Conservation (phyloP, 83 land plant species). For the Larix sibirica region DNA sequence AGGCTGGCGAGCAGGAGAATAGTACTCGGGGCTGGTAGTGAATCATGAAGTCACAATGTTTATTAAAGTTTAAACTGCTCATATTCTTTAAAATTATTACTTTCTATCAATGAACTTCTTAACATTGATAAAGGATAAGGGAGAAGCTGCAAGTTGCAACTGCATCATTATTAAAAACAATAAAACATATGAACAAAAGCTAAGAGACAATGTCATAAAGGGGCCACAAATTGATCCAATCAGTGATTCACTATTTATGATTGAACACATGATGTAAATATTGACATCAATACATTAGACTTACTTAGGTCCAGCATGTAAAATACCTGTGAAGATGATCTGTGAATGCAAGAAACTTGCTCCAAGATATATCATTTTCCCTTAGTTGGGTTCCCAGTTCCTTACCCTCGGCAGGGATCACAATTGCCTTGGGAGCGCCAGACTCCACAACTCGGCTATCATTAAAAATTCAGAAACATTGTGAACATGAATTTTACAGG, state of each 20-base stretch:
- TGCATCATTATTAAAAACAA: neutral
- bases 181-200: neutral
- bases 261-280: neutral
- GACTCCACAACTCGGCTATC: slow-evolving; percentile 83
- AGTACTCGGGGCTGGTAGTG: slow-evolving; percentile 60
- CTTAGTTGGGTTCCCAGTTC: slow-evolving; percentile 53
- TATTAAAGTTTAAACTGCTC: neutral
- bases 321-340: slow-evolving; percentile 56
- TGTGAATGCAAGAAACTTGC: slow-evolving; percentile 51
- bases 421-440: slow-evolving; percentile 64
- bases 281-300: neutral
- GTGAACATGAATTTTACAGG: neutral
- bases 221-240: neutral
- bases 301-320: slow-evolving; percentile 8
- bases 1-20: slow-evolving; percentile 64
- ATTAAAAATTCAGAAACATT: neutral
- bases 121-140: neutral
- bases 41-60: neutral
- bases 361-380: slow-evolving; percentile 78
- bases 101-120: neutral
- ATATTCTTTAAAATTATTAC: neutral
- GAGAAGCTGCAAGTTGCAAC: neutral
- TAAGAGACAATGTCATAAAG: neutral
- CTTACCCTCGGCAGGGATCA: slow-evolving; percentile 68
- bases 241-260: neutral